Base-by-base conservation (phyloP, 108 stramenopile genomes). In the Conticribra weissflogii region DNA sequence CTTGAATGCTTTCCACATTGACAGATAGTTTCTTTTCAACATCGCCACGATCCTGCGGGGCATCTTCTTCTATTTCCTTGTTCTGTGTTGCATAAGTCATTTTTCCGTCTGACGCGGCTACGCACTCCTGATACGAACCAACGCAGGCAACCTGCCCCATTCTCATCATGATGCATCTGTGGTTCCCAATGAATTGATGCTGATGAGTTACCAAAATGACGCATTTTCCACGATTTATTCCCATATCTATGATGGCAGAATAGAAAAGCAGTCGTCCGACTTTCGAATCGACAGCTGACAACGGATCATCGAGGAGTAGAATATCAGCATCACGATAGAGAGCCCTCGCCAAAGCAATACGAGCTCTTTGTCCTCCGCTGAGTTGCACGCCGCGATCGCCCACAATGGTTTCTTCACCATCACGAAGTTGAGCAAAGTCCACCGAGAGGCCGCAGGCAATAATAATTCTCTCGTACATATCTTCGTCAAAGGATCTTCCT, bases 351-450 rank as follows among this genome's bases (percentile, higher is more conserved):
- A 96, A 68, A 12, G 89, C 90, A 34, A 96, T 90, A 19, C 95
- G 78, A 8, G 96, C 95, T 24, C 91, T 81, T 83, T 99, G 98
- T 0, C 98, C 98, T 4, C 98, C 98, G 53, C 81, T 83, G 16
- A 92, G 73, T 52, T 97, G 95, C 1, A 98, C 95, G 9, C 97
- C 97, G 9, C 96, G 78, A 54, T 98, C 96, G 5, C 97, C 97
- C 19, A 98, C 88, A 21, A 95, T 85, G 4, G 97, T 96, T 15
- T 68, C 47, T 55, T 96, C 94, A 1, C 95, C 96, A 50, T 91
- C 72, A 7, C 79, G 83, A 16, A 94, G 71, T 17, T 86, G 71
- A 24, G 50, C 51, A 32, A 98, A 76, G 68, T 98, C 97, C 4
- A 80, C 54, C 16, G 69, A 71, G 29, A 98, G 78, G 0, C 88